Percentiles rank a stretch among this genome's conserved stretches.
phyloP scores from a whole-genome alignment of 1,284 basidiomycete species.

The Exsudoporus floridanus region DNA sequence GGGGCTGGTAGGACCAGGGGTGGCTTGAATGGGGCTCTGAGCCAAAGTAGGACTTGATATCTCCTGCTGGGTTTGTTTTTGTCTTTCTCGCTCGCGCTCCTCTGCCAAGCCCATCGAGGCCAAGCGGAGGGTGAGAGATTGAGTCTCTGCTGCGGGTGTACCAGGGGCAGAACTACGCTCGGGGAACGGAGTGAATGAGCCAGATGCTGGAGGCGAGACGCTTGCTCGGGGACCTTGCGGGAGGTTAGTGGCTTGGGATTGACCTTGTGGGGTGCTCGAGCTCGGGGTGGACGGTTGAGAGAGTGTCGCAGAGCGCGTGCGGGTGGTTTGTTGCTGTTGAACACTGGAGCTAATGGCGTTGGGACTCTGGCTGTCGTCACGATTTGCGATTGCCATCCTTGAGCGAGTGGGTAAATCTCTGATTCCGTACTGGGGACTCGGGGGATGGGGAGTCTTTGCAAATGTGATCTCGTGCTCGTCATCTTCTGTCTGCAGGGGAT shows the following conservation, averaged over 20 bases:
- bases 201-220: constrained; percentile 10
- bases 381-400: constrained; percentile 22
- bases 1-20: constrained; percentile 13
- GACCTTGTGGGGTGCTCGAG: constrained; percentile 6
- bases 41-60: neutral
- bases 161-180: constrained; percentile 5
- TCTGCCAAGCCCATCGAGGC: constrained; percentile 28
- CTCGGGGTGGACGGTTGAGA: constrained; percentile 19
- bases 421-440: constrained; percentile 31
- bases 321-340: constrained; percentile 6
- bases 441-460: neutral
- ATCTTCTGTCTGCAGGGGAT: constrained; percentile 18
- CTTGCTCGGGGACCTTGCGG: constrained; percentile 14
- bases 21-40: constrained; percentile 13
- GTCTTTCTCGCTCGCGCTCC: constrained; percentile 17
- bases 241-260: neutral
- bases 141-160: constrained; percentile 16
- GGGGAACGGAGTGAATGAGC: constrained; percentile 12
- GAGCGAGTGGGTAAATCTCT: constrained; percentile 29
- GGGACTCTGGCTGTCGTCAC: constrained; percentile 2
- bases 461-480: neutral
- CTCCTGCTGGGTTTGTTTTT: constrained; percentile 11
- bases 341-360: neutral
- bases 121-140: constrained; percentile 33
- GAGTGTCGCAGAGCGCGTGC: constrained; percentile 22